Conservation (phyloP, 164 flowering plant species). For the Stephania japonica region DNA sequence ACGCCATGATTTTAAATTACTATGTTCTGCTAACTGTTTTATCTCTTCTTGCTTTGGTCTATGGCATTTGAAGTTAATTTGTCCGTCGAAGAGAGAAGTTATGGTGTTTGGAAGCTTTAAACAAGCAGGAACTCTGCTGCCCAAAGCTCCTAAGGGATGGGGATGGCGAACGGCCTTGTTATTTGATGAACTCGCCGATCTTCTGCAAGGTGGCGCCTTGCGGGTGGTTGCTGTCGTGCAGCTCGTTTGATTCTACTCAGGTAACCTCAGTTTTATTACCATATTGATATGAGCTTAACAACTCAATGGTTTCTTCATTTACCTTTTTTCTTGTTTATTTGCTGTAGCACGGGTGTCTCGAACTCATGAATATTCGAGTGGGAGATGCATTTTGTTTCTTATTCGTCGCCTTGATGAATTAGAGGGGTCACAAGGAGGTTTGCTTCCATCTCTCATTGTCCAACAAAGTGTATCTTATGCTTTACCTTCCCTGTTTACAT, state of each 20-base stretch:
- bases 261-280: constrained; percentile 7
- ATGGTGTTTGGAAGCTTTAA: constrained; percentile 90
- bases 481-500: background rate
- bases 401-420: background rate
- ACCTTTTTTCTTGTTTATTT: background rate
- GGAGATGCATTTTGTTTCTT: background rate
- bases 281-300: background rate
- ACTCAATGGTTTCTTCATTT: background rate
- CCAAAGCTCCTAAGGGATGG: constrained; percentile 99
- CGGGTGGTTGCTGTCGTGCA: constrained; percentile 87
- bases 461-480: background rate
- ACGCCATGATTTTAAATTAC: background rate
- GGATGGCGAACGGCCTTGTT: constrained; percentile 95
- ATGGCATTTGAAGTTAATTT: constrained; percentile 51
- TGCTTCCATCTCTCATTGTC: background rate
- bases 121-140: constrained; percentile 85
- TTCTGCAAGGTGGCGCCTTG: constrained; percentile 81
- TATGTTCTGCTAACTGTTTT: background rate
- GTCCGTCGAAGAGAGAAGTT: constrained; percentile 95
- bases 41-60: background rate
- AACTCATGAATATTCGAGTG: background rate
- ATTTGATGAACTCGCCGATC: constrained; percentile 84
- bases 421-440: background rate
- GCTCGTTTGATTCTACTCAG: constrained; percentile 46
- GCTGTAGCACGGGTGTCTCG: background rate